These are phyloP conservation scores for Gossypium herbaceum DNA, from an alignment of 345 rosid species.

Conservation along the genomic window DNA sequence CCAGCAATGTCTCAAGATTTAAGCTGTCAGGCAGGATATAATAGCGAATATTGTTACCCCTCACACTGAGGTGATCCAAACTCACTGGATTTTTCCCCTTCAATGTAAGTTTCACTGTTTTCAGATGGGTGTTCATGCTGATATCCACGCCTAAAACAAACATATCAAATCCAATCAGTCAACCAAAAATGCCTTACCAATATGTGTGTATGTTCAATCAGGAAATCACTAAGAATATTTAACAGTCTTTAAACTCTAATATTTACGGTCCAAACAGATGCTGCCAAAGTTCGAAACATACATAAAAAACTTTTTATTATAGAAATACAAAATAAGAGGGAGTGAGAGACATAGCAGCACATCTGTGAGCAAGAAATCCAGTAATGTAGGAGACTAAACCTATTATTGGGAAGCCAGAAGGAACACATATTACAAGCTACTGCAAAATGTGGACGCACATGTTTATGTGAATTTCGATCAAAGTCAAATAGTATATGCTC, in stretches of 20 bases:
- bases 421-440: neutral
- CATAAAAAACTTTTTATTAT: neutral
- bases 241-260: neutral
- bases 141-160: conserved; percentile 77
- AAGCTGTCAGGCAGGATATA: conserved; percentile 98
- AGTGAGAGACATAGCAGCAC: neutral
- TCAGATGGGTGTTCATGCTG: conserved; percentile 98
- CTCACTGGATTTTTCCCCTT: conserved; percentile 92
- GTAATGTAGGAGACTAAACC: neutral
- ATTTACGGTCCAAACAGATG: neutral
- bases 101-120: conserved; percentile 81
- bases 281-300: neutral
- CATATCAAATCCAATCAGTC: neutral
- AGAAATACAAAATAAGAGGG: neutral
- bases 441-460: neutral
- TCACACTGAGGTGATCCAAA: conserved; percentile 84
- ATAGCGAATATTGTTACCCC: conserved; percentile 94
- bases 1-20: conserved; percentile 93
- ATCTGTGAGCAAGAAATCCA: neutral
- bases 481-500: neutral
- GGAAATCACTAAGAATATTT: neutral
- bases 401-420: neutral
- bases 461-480: neutral
- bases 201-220: neutral
- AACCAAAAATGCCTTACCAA: neutral